Base-by-base conservation (phyloP, 192 early-diverging fungal species). In the Rhizophagus sp. region DNA sequence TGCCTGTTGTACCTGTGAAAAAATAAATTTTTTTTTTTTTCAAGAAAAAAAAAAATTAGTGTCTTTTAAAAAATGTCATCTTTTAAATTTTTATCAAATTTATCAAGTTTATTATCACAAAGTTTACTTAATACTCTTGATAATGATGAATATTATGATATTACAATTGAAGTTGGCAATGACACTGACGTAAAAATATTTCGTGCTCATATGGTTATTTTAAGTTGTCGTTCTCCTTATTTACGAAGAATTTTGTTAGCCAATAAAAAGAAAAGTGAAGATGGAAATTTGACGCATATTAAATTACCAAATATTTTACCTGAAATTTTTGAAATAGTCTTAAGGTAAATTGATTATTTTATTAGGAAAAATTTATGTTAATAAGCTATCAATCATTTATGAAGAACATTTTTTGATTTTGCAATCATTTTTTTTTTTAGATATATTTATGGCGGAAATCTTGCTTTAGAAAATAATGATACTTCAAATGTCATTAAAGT, bases 391-490 rank as follows among this genome's bases (percentile, higher is more conserved):
- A n/a, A n/a, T n/a, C n/a, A n/a, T n/a, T 30, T 27, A 24, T 34
- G 2, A 30, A 30, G 3, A 33, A 30, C 4, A 0, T 41, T 41
- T 41, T 8, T 41, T 41, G 8, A 41, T 41, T 41, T 41, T 8
- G 39, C 6, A 41, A 36, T 12, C 27, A n/a, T 27, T 65, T 65
- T 65, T 30, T 27, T 33, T 66, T 66, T 34, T 66, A 75, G 73
- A 52, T 75, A 75, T 75, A 61, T 75, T 25, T 75, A 75, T 57
- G n/a, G 33, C 1, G 73, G 50, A 22, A 52, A n/a, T 4, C 10
- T 75, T 61, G n/a, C 50, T 25, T n/a, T 75, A 1, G 73, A 50
- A 15, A 33, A 75, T 2, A 9, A 52, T 30, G 50, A 75, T n/a
- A 24, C 4, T 27, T 57, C 73, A 8, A 24, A 47, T 7, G 22